Base-by-base conservation (phyloP, 2,329 filamentous ascomycete genomes). In the Uncinocarpus reesii region DNA sequence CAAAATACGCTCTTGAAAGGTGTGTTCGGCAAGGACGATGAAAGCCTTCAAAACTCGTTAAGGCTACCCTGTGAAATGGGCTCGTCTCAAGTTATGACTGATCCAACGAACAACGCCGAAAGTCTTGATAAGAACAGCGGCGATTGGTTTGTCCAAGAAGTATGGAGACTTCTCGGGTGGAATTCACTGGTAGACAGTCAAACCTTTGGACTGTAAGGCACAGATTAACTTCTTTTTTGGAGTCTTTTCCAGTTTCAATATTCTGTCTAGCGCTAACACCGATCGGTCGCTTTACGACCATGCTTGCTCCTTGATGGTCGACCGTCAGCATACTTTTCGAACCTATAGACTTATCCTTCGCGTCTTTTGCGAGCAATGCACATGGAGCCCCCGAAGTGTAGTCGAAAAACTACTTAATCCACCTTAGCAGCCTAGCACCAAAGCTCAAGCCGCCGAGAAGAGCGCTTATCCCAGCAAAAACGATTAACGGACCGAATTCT, bases 81-180 rank as follows among this genome's bases (percentile, higher is more conserved):
- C 4, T 53, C 49, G 5, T 57, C 60, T 1, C 4, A 21, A 32
- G 15, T n/a, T 24, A 37, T 31, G 15, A 23, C 20, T 26, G 10
- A 24, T 20, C 10, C 21, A 7, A 24, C 7, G n/a, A 24, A 7
- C 15, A 34, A 20, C 8, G 32, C 11, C 18, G 28, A 42, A 31
- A 38, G 2, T 2, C 64, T 65, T 4, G 63, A 71, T 23, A 57
- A 62, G 13, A 60, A 71, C 7, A 65, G 71, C 3, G 56, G 67
- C 2, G 70, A 76, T 13, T 78, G 75, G 74, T 80, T 78, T 54
- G 68, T 70, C 46, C 67, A 69, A 48, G 72, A 79, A 53, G 60
- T 80, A 1, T 81, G 78, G 78, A 62, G 67, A 45, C 57, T 79
- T 46, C 56, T 80, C 5, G 77, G 78, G 0, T 80, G 77, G 77